These are phyloP conservation scores for Tolypocladium ovalisporum DNA, from an alignment of 2,329 filamentous ascomycete species.

Conservation along the genomic window DNA sequence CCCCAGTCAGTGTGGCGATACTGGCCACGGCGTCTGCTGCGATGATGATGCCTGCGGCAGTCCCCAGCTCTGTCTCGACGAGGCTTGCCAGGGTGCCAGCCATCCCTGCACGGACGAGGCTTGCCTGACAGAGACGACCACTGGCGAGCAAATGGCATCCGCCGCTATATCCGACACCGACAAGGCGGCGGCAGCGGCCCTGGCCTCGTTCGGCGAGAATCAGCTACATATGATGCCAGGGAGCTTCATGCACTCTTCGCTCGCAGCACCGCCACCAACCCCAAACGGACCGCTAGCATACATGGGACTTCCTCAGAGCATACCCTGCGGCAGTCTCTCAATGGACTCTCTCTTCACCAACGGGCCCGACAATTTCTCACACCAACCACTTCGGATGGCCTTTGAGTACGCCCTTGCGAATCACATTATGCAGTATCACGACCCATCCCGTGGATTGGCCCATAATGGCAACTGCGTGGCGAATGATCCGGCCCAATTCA, in stretches of 20 bases:
- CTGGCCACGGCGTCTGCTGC: constrained; percentile 21
- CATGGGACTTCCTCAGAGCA: constrained; percentile 5
- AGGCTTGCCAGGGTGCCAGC: constrained; percentile 24
- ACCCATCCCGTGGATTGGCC: constrained; percentile 11
- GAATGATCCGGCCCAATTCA: constrained; percentile 13
- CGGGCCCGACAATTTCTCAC: constrained; percentile 1
- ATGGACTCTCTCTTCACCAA: constrained; percentile 7
- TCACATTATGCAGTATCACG: constrained; percentile 19
- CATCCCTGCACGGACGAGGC: constrained; percentile 23
- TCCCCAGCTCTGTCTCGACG: constrained; percentile 12
- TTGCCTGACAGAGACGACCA: constrained; percentile 16
- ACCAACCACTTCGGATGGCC: constrained; percentile 8
- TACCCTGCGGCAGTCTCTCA: constrained; percentile 12
- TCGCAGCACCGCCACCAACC: not conserved
- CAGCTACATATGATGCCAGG: constrained; percentile 4
- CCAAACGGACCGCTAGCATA: constrained; percentile 3
- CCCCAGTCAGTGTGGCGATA: constrained; percentile 22
- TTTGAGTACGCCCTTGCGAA: constrained; percentile 14
- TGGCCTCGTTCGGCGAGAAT: constrained; percentile 18
- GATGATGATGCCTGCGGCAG: constrained; percentile 21
- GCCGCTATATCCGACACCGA: constrained; percentile 9
- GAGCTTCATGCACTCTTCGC: constrained; percentile 6
- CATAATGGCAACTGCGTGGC: constrained; percentile 15
- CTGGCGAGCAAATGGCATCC: not conserved
- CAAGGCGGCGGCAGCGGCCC: constrained; percentile 16